Evolutionary conservation across 176 grass and related monocot species (phyloP).

Genomic region (Phragmites australis): DNA sequence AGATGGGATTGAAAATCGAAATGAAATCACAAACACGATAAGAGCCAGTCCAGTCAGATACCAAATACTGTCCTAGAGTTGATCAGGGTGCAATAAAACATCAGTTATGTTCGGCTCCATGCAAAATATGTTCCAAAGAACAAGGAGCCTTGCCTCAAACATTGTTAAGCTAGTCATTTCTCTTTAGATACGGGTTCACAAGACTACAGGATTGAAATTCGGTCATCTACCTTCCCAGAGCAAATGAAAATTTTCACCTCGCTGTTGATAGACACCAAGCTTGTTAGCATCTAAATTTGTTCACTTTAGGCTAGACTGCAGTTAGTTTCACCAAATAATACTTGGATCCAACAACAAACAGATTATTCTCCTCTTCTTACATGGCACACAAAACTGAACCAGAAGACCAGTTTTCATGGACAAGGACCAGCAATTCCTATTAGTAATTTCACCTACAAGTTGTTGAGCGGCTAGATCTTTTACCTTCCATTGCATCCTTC

Average conservation of each 20-base stretch:
- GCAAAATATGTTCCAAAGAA: slow-evolving; percentile 29
- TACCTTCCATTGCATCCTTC: slow-evolving; percentile 99
- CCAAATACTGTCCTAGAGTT: background rate
- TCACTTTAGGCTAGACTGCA: slow-evolving; percentile 35
- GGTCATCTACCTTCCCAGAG: slow-evolving; percentile 23
- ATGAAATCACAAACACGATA: background rate
- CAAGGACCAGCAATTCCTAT: slow-evolving; percentile 12
- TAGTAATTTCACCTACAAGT: slow-evolving; percentile 47
- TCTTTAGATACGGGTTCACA: slow-evolving; percentile 38
- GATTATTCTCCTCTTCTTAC: slow-evolving; percentile 52
- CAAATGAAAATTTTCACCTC: slow-evolving; percentile 25
- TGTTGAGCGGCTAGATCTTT: slow-evolving; percentile 53
- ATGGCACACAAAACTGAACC: slow-evolving; percentile 36
- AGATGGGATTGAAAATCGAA: background rate
- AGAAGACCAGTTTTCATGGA: slow-evolving; percentile 30
- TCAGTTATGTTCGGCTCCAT: slow-evolving; percentile 11
- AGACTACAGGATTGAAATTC: slow-evolving; percentile 27
- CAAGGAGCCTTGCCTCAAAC: slow-evolving; percentile 7
- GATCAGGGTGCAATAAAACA: background rate
- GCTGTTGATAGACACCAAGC: slow-evolving; percentile 23
- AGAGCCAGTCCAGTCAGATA: slow-evolving; percentile 1
- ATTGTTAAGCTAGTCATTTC: slow-evolving; percentile 20
- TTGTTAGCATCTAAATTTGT: slow-evolving; percentile 40
- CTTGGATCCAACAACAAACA: slow-evolving; percentile 30
- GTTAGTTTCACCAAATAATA: slow-evolving; percentile 56